These are phyloP conservation scores for Misopates orontium DNA, from an alignment of 257 asterid species.

Conservation along the genomic window DNA sequence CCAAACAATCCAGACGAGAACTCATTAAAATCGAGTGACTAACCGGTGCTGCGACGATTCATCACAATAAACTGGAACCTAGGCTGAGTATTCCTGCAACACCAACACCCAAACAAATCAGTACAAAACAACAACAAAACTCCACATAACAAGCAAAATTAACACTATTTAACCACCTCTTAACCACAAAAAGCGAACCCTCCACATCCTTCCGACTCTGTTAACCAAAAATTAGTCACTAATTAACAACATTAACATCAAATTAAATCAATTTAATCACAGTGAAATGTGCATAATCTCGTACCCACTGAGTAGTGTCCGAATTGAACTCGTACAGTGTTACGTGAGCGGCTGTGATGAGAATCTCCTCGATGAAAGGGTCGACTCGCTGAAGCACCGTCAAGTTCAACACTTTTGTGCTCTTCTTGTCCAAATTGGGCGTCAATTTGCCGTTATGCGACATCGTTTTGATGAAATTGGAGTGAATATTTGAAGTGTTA, in stretches of 20 bases:
- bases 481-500: neutral
- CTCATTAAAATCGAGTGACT: slow-evolving; percentile 17
- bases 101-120: slow-evolving; percentile 23
- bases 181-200: slow-evolving; percentile 91
- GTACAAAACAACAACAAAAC: slow-evolving; percentile 22
- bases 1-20: neutral
- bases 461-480: slow-evolving; percentile 31
- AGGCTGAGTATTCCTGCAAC: slow-evolving; percentile 72
- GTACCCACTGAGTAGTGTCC: slow-evolving; percentile 77
- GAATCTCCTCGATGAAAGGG: slow-evolving; percentile 76
- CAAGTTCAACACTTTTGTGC: slow-evolving; percentile 69
- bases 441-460: slow-evolving; percentile 57
- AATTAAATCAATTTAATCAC: no score
- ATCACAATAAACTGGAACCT: slow-evolving; percentile 84
- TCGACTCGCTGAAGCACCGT: slow-evolving; percentile 88
- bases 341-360: slow-evolving; percentile 81
- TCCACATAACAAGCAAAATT: neutral
- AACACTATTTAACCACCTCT: slow-evolving; percentile 48
- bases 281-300: neutral
- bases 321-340: slow-evolving; percentile 64
- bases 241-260: neutral
- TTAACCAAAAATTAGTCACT: slow-evolving; percentile 19
- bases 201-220: slow-evolving; percentile 95
- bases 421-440: slow-evolving; percentile 78
- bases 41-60: slow-evolving; percentile 78